Base-by-base conservation (phyloP, 1,284 basidiomycete species). In the Coniferiporia sulphurascens region DNA sequence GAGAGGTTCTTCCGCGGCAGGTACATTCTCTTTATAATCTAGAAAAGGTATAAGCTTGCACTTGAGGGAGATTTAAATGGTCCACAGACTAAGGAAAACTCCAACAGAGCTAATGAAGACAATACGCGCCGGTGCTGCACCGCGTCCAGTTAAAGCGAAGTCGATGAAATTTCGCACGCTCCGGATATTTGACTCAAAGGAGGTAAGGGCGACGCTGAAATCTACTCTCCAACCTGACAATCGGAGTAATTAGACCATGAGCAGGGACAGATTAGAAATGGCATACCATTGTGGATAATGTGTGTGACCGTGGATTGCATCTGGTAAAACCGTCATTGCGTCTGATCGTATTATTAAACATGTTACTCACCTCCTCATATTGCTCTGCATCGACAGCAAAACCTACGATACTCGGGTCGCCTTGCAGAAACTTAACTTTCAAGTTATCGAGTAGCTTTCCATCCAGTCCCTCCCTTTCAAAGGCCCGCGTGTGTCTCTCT, bases 221-320 rank as follows among this genome's bases (percentile, higher is more conserved):
- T 75, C 69, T 3, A 76, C 68, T 8, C 64, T 64, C 70, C 71
- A 76, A 9, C 74, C 75, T 70, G 58, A 21, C n/a, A n/a, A 52
- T 43, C 43, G n/a, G 32, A 13, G 36, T 35, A 8, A 34, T 46
- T 19, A 45, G 35, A 49, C 13, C 34, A 13, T 21, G 49, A 22
- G 21, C 35, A 44, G 27, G 27, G 5, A 27, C 27, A 5, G 27
- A 15, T 19, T 17, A 21, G 44, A 44, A 41, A 41, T 41, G 7
- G 50, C 58, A 15, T 22, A 58, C 60, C 62, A 52, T 64, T 62
- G 52, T 68, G 58, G 22, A 66, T 60, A 41, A 64, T 63, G 44
- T 46, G 44, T 9, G 44, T 46, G 41, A n/a, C 44, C 3, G 54
- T 41, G 22, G 8, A 46, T 46, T 27, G 54, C 27, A 41, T 45